Conservation (phyloP, 2,329 filamentous ascomycete species). For the Cercospora zeina region DNA sequence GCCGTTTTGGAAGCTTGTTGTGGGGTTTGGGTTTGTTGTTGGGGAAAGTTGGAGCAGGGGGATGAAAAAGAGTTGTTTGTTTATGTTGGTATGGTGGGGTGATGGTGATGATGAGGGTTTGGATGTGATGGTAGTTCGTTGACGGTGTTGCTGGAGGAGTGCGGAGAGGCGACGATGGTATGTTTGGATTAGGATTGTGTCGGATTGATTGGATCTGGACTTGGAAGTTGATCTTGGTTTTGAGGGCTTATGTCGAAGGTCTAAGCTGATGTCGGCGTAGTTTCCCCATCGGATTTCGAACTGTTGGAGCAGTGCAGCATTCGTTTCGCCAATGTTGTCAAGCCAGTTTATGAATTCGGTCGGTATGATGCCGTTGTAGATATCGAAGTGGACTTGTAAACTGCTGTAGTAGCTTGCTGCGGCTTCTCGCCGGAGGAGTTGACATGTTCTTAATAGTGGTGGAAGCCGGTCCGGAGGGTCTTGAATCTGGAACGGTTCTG, state of each 20-base stretch:
- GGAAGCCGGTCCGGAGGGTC: background rate
- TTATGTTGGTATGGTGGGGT: background rate
- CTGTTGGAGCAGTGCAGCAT: slow-evolving; percentile 19
- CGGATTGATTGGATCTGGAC: background rate
- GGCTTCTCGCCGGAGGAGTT: slow-evolving; percentile 21
- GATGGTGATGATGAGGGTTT: background rate
- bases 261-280: slow-evolving; percentile 27
- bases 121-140: background rate
- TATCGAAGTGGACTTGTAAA: slow-evolving; percentile 23
- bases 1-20: slow-evolving; percentile 5
- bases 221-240: background rate
- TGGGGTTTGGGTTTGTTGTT: background rate
- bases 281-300: slow-evolving; percentile 26
- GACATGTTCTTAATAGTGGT: slow-evolving; percentile 23
- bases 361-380: slow-evolving; percentile 4
- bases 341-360: slow-evolving; percentile 22
- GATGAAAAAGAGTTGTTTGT: background rate
- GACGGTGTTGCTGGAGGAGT: background rate
- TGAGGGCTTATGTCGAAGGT: slow-evolving; percentile 6
- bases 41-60: background rate
- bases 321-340: slow-evolving; percentile 18
- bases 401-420: slow-evolving; percentile 25
- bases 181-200: slow-evolving; percentile 1
- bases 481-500: background rate
- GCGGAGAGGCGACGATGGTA: background rate